phyloP scores from a whole-genome alignment of 176 grass and related monocot genomes.

The Oryza australiensis region DNA sequence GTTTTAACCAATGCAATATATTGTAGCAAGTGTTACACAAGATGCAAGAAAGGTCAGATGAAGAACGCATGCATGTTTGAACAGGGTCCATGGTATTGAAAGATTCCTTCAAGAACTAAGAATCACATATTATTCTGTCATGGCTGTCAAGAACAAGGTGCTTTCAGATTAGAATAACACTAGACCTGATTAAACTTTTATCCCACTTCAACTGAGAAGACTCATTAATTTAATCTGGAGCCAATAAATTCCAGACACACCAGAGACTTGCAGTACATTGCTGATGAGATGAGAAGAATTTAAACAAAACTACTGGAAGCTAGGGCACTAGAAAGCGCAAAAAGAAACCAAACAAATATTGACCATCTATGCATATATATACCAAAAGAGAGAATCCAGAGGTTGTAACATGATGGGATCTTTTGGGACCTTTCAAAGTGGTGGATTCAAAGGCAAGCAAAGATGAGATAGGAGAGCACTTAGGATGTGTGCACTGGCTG shows the following conservation, averaged over 20 bases:
- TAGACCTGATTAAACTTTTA: neutral
- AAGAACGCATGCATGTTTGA: neutral
- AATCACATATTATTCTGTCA: neutral
- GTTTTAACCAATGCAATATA: neutral
- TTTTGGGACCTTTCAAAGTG: conserved; percentile 34
- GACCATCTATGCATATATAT: neutral
- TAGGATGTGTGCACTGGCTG: conserved; percentile 44
- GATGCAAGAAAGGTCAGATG: neutral
- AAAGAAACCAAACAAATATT: neutral
- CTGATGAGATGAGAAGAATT: neutral
- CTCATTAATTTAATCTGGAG: neutral
- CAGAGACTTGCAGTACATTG: neutral
- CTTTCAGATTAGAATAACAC: neutral
- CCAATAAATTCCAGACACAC: neutral
- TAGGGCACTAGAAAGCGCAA: neutral
- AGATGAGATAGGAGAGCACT: conserved; percentile 28
- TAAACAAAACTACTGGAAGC: neutral
- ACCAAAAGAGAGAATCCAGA: conserved; percentile 26
- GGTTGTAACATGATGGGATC: conserved; percentile 36
- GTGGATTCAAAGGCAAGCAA: conserved; percentile 64
- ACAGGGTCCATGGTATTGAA: neutral
- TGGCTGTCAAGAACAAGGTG: neutral
- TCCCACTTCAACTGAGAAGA: neutral
- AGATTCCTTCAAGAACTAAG: neutral
- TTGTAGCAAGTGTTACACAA: neutral